A percentile compares a stretch with the other conserved stretches of the same genome.
phyloP scores from a whole-genome alignment of 106 monocot species.

The Acanthochlamys bracteata region DNA sequence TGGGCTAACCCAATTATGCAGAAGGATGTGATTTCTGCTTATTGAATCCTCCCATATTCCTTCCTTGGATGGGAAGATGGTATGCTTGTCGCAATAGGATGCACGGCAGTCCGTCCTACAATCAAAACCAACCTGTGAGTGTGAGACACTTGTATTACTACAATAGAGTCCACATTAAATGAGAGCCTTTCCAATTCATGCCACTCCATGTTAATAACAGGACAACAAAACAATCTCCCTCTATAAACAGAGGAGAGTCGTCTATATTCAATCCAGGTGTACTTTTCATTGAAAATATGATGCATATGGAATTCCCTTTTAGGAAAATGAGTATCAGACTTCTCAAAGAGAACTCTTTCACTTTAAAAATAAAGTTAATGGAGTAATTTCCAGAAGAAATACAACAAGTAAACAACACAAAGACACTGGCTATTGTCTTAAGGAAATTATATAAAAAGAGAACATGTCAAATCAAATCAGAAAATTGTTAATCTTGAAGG shows the following conservation, averaged over 20 bases:
- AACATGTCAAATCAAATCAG: no score
- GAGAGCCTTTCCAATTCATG: no score
- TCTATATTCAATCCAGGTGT: neutral
- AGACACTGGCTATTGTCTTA: neutral
- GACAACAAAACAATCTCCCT: neutral
- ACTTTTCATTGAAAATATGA: neutral
- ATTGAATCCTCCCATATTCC: slow-evolving; percentile 54
- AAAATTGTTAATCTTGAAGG: no score
- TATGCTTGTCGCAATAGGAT: slow-evolving; percentile 33
- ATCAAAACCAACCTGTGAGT: neutral
- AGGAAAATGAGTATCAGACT: neutral
- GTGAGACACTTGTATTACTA: neutral
- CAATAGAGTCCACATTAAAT: neutral
- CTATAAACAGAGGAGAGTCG: neutral
- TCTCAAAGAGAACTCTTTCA: neutral
- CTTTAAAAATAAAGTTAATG: neutral
- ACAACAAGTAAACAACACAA: neutral
- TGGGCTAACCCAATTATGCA: neutral
- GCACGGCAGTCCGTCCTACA: slow-evolving; percentile 50
- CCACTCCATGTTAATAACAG: neutral
- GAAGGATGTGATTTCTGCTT: slow-evolving; percentile 1
- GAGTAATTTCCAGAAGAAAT: neutral
- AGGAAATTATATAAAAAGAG: neutral
- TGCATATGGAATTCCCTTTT: neutral
- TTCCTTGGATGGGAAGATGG: slow-evolving; percentile 46